Percentiles rank a stretch among this genome's conserved stretches.
Evolutionary conservation across 352 stramenopile genomes (phyloP).

Genomic region (Phytophthora fragariaefolia): DNA sequence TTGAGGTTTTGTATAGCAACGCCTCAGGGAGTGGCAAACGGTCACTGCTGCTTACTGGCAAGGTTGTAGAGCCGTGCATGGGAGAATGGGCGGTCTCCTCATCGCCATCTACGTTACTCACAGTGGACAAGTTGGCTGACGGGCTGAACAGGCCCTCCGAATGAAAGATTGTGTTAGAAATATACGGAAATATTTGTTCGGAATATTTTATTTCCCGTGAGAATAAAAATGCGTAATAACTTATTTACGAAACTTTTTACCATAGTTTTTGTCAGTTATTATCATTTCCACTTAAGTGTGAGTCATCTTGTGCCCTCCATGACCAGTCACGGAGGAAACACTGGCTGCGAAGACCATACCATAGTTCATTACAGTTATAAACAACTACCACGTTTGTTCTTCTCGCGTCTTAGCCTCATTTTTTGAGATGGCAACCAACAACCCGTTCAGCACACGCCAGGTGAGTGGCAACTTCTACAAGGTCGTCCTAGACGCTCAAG

Average conservation of each 20-base stretch:
- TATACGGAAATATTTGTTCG: neutral
- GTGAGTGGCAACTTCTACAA: slow-evolving; percentile 14
- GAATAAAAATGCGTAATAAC: neutral
- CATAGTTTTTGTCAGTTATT: neutral
- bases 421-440: neutral
- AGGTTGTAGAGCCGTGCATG: no score
- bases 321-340: no score
- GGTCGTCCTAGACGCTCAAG: slow-evolving; percentile 4
- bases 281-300: neutral
- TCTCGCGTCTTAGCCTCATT: neutral
- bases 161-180: no score
- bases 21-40: no score
- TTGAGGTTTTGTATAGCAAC: no score
- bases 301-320: no score
- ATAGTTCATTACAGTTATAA: no score
- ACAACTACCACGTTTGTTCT: neutral
- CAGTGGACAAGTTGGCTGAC: no score
- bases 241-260: slow-evolving; percentile 1
- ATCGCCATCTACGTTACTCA: no score
- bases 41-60: no score
- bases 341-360: neutral
- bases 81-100: no score
- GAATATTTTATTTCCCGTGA: neutral
- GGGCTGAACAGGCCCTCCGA: neutral
- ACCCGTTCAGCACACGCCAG: slow-evolving; percentile 11